Base-by-base conservation (phyloP, 148 eudicot genomes). In the Spergularia marina region DNA sequence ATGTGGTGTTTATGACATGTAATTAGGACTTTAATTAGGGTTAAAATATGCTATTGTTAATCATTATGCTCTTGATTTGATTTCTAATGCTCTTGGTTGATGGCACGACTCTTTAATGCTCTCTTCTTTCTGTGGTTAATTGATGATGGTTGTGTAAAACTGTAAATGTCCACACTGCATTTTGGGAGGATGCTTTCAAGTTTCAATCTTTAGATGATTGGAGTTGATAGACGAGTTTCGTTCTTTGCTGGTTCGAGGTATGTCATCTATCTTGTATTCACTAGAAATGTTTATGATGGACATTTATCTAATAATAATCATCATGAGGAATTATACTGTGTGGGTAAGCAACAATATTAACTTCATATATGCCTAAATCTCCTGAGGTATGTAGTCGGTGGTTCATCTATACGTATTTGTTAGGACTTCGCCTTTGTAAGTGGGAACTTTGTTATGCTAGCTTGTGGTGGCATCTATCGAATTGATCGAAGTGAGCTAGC, bases 171-270 rank as follows among this genome's bases (percentile, higher is more conserved):
- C 30, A 5, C 53, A 49, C 41, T 53, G 20, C 34, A 6, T 51
- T 64, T 10, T 12, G 21, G 58, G 4, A 36, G 49, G 58, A 12
- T 39, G 62, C 51, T 12, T 15, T 0, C 23, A n/a, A 20, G n/a
- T 40, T 30, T 65, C 44, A 16, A 40, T 12, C 41, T 56, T 23
- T 17, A 1, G 59, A 49, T 60, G 17, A 59, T 23, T 20, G 52
- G 7, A 53, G 20, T 44, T 14, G 75, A 62, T 70, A 3, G 20
- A 14, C 23, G 15, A 25, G 39, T 70, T 62, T 44, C 51, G 58
- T 75, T 34, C n/a, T 12, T 14, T 25, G 71, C 53, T 47, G n/a
- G 58, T 21, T 80, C 39, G 70, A 76, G 83, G 79, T 72, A 76
- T 52, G 40, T 1, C 21, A 23, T 23, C 25, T 23, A 23, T 23